Evolutionary conservation across 306 rosid species (phyloP).

Genomic region (Lotus japonicus): DNA sequence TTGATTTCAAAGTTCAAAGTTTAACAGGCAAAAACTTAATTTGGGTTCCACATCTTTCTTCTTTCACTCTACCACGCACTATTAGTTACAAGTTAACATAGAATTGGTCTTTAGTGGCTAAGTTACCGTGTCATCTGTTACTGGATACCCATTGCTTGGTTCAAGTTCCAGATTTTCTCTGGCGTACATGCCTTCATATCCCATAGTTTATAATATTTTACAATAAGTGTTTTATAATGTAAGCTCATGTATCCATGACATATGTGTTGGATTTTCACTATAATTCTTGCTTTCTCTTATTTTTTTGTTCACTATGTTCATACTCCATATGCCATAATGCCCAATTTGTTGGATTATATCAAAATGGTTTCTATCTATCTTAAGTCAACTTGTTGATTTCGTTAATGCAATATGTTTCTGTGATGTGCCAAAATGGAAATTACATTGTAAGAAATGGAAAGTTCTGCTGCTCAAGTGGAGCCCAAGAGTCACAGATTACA

Average conservation of each 20-base stretch:
- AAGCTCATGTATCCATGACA: neutral
- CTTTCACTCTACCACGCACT: neutral
- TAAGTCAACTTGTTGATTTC: neutral
- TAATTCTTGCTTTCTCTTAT: neutral
- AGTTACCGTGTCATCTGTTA: too few species aligned
- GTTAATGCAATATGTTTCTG: neutral
- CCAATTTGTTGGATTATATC: neutral
- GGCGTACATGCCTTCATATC: too few species aligned
- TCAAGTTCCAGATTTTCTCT: too few species aligned
- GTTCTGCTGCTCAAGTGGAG: slow-evolving; percentile 9
- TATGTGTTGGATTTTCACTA: neutral
- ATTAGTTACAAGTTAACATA: neutral
- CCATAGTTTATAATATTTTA: neutral
- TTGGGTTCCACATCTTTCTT: neutral
- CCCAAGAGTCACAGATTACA: slow-evolving; percentile 46
- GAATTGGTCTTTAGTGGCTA: neutral
- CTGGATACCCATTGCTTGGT: too few species aligned
- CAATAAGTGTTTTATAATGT: neutral
- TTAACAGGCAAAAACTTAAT: slow-evolving; percentile 18
- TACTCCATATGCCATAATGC: neutral
- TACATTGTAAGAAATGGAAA: slow-evolving; percentile 22
- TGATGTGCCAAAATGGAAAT: neutral
- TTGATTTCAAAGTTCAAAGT: slow-evolving; percentile 38
- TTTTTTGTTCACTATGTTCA: too few species aligned
- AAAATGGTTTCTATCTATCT: neutral